A percentile compares a stretch with the other conserved stretches of the same genome.
Conservation (phyloP, 106 monocot species). For the Ottelia alismoides region DNA sequence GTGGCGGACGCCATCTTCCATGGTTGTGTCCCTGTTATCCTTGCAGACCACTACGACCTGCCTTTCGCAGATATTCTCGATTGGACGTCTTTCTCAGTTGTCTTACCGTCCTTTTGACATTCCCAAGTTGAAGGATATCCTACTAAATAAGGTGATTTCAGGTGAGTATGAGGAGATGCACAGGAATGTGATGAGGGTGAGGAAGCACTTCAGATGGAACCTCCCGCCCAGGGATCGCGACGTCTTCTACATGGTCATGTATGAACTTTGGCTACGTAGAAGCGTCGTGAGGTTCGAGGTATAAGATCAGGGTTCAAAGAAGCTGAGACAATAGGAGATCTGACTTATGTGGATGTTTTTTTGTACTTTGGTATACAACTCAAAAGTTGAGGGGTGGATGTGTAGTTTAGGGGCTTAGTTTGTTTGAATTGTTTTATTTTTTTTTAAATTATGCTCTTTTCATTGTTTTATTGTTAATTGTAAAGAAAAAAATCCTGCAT, state of each 20-base stretch:
- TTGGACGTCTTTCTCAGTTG: conserved; percentile 12
- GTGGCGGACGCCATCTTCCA: conserved; percentile 12
- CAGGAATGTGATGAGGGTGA: conserved; percentile 8
- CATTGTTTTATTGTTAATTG: neutral
- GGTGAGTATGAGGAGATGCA: conserved; percentile 3
- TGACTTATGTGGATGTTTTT: neutral
- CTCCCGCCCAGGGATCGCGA: conserved; percentile 7
- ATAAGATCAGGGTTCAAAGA: too few species aligned
- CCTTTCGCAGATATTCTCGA: conserved; percentile 13
- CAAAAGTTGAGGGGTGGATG: too few species aligned
- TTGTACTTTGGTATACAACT: neutral
- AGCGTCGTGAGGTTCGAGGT: neutral
- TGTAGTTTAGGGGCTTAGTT: neutral
- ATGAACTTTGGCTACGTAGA: conserved; percentile 11
- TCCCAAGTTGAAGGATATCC: conserved; percentile 1
- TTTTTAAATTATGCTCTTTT: neutral
- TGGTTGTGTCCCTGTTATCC: conserved; percentile 11
- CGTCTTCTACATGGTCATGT: conserved; percentile 10
- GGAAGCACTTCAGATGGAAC: conserved; percentile 16
- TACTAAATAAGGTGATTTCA: neutral
- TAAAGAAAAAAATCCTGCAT: too few species aligned
- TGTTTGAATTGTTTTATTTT: neutral
- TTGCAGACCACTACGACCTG: conserved; percentile 11
- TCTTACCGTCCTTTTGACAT: conserved; percentile 10
- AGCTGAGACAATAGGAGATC: too few species aligned